Percentiles rank a stretch among this genome's conserved stretches.
phyloP scores from a whole-genome alignment of 1,139 yeast species.

The Candida smagusa region DNA sequence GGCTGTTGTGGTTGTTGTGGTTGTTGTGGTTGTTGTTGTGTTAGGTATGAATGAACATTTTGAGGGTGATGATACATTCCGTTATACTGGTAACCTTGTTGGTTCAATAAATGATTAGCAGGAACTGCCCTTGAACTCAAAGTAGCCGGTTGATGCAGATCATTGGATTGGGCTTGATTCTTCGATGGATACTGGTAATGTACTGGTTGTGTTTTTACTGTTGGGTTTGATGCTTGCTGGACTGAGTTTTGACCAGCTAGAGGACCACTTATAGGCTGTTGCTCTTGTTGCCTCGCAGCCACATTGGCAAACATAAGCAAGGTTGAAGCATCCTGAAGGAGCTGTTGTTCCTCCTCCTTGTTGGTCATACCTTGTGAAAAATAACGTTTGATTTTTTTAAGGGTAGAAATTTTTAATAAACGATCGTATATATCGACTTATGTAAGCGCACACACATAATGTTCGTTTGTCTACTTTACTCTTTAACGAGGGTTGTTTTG shows the following conservation, averaged over 20 bases:
- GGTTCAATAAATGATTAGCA: neutral
- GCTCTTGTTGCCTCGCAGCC: conserved; percentile 43
- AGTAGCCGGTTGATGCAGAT: neutral
- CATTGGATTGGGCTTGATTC: neutral
- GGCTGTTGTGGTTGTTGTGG: no score
- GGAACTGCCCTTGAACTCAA: neutral
- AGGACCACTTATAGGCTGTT: conserved; percentile 14
- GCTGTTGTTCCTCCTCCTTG: conserved; percentile 32
- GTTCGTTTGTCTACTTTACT: no score
- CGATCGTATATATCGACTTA: conserved; percentile 10
- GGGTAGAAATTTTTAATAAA: conserved; percentile 5
- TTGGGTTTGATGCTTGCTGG: conserved; percentile 2
- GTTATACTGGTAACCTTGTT: neutral
- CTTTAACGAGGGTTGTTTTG: no score
- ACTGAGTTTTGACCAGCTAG: neutral
- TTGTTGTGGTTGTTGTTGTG: no score
- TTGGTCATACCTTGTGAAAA: conserved; percentile 9
- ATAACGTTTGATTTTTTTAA: conserved; percentile 1
- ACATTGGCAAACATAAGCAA: conserved; percentile 61
- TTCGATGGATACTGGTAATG: neutral
- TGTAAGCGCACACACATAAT: neutral
- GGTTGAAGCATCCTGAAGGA: conserved; percentile 64
- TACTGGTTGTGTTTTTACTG: conserved; percentile 1
- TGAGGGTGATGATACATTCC: no score
- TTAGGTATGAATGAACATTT: no score